Evolutionary conservation across 75 land plant species (phyloP).

Genomic region (Picea glauca): DNA sequence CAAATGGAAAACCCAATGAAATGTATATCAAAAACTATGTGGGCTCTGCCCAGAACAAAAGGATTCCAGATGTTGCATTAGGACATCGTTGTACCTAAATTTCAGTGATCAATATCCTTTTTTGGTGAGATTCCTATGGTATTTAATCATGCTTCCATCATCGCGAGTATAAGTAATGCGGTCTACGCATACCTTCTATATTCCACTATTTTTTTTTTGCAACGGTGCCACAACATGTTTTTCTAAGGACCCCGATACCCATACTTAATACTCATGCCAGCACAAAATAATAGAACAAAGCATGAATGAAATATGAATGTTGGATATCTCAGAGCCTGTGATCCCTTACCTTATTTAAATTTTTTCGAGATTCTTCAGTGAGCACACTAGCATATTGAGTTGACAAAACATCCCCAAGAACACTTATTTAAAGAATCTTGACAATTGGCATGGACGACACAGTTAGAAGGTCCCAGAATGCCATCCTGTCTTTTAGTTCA

Average conservation of each 20-base stretch:
- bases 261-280: no score
- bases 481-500: constrained; percentile 26
- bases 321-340: background rate
- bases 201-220: no score
- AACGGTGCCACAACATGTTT: no score
- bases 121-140: constrained; percentile 23
- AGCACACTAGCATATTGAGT: constrained; percentile 35
- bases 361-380: constrained; percentile 38
- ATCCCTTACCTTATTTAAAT: constrained; percentile 66
- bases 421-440: constrained; percentile 50
- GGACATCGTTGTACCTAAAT: background rate
- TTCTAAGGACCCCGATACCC: no score
- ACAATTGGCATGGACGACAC: constrained; percentile 61
- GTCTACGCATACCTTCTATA: constrained; percentile 26
- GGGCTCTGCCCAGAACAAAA: no score
- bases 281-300: no score
- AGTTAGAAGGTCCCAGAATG: constrained; percentile 45
- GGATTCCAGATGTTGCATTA: no score
- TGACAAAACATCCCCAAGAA: constrained; percentile 58
- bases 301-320: no score
- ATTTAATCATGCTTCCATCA: constrained; percentile 39
- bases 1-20: no score
- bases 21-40: no score
- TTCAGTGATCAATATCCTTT: constrained; percentile 33
- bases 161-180: constrained; percentile 19